Base-by-base conservation (phyloP, 2,329 filamentous ascomycete species). In the Aureobasidium pullulans region DNA sequence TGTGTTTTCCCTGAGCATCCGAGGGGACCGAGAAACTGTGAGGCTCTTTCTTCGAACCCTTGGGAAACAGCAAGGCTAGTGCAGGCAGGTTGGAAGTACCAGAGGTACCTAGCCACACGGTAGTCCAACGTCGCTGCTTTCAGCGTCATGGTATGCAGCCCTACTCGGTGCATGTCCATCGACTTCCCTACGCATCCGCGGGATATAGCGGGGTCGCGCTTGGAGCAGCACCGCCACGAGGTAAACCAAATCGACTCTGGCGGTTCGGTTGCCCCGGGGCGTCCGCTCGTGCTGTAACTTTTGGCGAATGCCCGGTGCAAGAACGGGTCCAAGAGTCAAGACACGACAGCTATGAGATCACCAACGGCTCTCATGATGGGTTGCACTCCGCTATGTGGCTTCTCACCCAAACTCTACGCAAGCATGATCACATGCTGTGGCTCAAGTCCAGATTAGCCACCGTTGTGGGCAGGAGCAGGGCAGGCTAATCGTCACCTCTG, bases 341-440 rank as follows among this genome's bases (percentile, higher is more conserved):
- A 36, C 40, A 56, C 19, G 52, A 56, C 52, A 56, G 40, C 31
- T 44, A 56, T 56, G 52, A 44, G 40, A 46, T 56, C 52, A 56
- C 31, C 10, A 36, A 43, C 40, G 31, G n/a, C 40, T 44, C 8
- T 56, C 9, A 15, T 32, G 3, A 8, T 32, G 37, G 15, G 10
- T 19, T 13, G 23, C 16, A 29, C 50, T 54, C 50, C 28, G 5
- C 50, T 42, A 15, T 54, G 50, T 54, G 50, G 50, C 50, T 42
- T 16, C 39, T 46, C 40, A 8, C 19, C 40, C 52, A 54, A 42
- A 47, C 6, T 16, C 6, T 44, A 56, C 31, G 52, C 40, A 42
- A 54, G 34, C 50, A 56, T 56, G 52, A 46, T 56, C 40, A 37
- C 52, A 56, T 56, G 52, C 36, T 46, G 52, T 56, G 52, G 52